Evolutionary conservation across 495 filamentous ascomycete species (phyloP).

Genomic region (Hypoxylon crocopeplum): DNA sequence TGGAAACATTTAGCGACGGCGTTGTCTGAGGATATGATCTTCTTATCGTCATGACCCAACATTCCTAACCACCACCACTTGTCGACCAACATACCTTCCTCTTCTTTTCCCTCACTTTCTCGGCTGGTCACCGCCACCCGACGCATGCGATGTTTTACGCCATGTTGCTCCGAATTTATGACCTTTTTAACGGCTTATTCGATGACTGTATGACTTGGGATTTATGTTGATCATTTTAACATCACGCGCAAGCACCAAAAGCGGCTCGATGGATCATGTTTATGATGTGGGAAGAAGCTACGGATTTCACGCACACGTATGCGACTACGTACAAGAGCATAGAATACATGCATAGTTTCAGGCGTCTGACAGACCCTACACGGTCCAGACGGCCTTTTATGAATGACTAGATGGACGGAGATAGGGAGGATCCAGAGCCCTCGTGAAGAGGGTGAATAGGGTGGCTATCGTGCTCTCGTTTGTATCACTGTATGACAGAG

Average conservation of each 20-base stretch:
- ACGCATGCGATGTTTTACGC: constrained; percentile 43
- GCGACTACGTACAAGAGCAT: constrained; percentile 40
- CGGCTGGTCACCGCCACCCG: constrained; percentile 40
- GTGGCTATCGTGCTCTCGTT: constrained; percentile 14
- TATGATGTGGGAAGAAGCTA: constrained; percentile 42
- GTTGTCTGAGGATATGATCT: constrained; percentile 43
- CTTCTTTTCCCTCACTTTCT: constrained; percentile 34
- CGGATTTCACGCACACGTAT: constrained; percentile 36
- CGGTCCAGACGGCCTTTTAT: constrained; percentile 26
- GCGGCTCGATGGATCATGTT: constrained; percentile 39
- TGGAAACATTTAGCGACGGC: constrained; percentile 45
- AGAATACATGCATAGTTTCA: constrained; percentile 34
- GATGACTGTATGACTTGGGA: constrained; percentile 44
- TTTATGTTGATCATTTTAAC: constrained; percentile 38
- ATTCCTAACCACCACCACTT: constrained; percentile 29
- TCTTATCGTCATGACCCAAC: constrained; percentile 40
- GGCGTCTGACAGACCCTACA: constrained; percentile 20
- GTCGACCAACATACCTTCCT: constrained; percentile 35
- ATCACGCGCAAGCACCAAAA: constrained; percentile 43
- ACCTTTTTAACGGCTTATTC: constrained; percentile 41
- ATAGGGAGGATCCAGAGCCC: constrained; percentile 18
- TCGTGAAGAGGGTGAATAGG: constrained; percentile 1
- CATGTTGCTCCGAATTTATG: constrained; percentile 45
- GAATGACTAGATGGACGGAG: constrained; percentile 34
- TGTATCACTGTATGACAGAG: constrained; percentile 32